These are phyloP conservation scores for Pyricularia sp. DNA, from an alignment of 2,329 filamentous ascomycete genomes.

Conservation along the genomic window DNA sequence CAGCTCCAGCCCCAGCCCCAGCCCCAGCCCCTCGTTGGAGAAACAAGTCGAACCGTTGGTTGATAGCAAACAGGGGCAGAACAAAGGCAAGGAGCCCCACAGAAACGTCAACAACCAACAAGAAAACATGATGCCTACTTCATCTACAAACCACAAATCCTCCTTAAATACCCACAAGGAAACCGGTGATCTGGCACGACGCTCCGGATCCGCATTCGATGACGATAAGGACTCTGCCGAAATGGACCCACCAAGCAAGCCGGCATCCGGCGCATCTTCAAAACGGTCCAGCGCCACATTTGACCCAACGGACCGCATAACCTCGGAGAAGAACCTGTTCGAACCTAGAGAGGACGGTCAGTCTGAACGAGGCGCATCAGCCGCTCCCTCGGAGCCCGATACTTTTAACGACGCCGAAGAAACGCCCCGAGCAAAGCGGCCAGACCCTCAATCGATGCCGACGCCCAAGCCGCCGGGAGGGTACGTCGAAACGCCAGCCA, in stretches of 20 bases:
- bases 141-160: neutral
- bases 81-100: neutral
- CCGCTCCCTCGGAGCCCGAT: slow-evolving; percentile 33
- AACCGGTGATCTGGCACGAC: neutral
- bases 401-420: slow-evolving; percentile 27
- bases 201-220: neutral
- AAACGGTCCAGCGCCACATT: slow-evolving; percentile 36
- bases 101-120: neutral
- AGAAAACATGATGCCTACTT: neutral
- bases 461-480: slow-evolving; percentile 47
- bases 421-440: slow-evolving; percentile 36
- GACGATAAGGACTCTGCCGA: slow-evolving; percentile 1
- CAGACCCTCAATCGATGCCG: slow-evolving; percentile 32
- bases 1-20: slow-evolving; percentile 38
- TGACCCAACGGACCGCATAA: slow-evolving; percentile 46
- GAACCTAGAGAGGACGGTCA: slow-evolving; percentile 39
- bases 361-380: slow-evolving; percentile 45
- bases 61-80: neutral
- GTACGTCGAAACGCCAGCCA: slow-evolving; percentile 46
- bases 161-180: neutral
- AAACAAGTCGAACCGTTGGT: slow-evolving; percentile 7
- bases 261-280: slow-evolving; percentile 27
- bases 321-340: slow-evolving; percentile 47
- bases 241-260: neutral
- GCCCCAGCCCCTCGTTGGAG: slow-evolving; percentile 30